Base-by-base conservation (phyloP, 768 basidiomycete genomes). In the Candolleomyces aberdarensis region DNA sequence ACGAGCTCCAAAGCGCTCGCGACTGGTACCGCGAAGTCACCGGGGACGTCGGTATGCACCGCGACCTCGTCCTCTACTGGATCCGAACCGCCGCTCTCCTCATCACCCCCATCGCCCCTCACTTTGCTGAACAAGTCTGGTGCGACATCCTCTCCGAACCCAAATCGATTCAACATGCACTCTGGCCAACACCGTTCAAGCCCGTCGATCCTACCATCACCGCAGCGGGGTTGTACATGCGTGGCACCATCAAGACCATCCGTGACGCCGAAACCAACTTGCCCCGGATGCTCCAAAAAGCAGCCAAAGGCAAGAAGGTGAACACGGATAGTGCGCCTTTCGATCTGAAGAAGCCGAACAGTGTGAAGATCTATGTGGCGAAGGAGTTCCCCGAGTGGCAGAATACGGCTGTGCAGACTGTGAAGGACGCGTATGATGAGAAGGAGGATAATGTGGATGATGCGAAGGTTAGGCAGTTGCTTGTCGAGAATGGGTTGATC, bases 1-100 rank as follows among this genome's bases (percentile, higher is more conserved):
- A 95, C 81, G 95, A 97, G 69, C 83, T 96, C 64, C 94, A 98
- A 72, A 89, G 85, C 54, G 81, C 87, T 2, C 91, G 97, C 50
- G 96, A 98, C 71, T 95, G 94, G 89, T 98, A 98, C 73, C 92
- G 95, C 59, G 91, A 95, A 71, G 92, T 96, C 55, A 95, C 92
- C 3, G 78, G 84, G 7, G 92, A 94, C 62, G 78, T 88, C 53
- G 93, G 94, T 31, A 97, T 98, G 94, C 96, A 98, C 74, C 79
- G 71, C 53, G 94, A 94, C 62, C 84, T 98, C 50, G 86, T 96
- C 68, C 77, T 85, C 63, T 84, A 87, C 78, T 98, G 91, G 91
- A 87, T 98, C 71, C 85, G 86, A 52, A 75, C 80, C 61, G 86
- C 93, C n/a, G 83, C 91, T 5, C 79, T 98, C 56, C 79, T 97